phyloP scores from a whole-genome alignment of 2,329 filamentous ascomycete species.

The Cylindrodendrum hubeiense region DNA sequence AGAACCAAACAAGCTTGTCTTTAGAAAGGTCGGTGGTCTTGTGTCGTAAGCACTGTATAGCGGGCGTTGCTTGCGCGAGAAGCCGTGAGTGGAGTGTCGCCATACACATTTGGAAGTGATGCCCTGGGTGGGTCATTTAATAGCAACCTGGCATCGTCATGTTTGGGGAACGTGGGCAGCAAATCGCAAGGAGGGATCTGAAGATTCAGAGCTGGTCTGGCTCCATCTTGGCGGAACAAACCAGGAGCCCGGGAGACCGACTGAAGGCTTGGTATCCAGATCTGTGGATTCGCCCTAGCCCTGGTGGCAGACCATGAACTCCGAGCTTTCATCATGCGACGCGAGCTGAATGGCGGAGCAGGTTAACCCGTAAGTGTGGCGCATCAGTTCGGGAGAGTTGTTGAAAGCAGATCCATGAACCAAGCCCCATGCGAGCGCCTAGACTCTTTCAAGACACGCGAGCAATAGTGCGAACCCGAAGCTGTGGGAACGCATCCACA shows the following conservation, averaged over 20 bases:
- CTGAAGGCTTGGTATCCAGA: slow-evolving; percentile 16
- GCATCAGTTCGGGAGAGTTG: slow-evolving; percentile 7
- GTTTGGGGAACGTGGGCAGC: background rate
- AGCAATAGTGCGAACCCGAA: slow-evolving; percentile 34
- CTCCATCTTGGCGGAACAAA: slow-evolving; percentile 8
- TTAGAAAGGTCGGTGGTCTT: background rate
- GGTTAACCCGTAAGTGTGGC: slow-evolving; percentile 10
- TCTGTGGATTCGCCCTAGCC: slow-evolving; percentile 14
- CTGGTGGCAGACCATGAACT: slow-evolving; percentile 1
- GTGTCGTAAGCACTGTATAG: background rate
- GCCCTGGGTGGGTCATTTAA: background rate
- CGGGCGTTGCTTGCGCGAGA: background rate
- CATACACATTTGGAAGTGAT: background rate
- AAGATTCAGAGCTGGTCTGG: background rate
- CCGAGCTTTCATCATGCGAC: slow-evolving; percentile 26
- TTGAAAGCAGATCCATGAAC: slow-evolving; percentile 24
- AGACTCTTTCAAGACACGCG: slow-evolving; percentile 26
- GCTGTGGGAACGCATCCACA: slow-evolving; percentile 33
- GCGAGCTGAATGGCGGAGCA: slow-evolving; percentile 3
- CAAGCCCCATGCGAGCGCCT: slow-evolving; percentile 17
- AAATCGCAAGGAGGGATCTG: background rate
- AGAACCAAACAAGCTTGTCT: slow-evolving; percentile 12
- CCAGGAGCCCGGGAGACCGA: background rate
- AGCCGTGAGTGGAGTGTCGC: background rate
- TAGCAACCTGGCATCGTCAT: background rate